Evolutionary conservation across 2,329 filamentous ascomycete genomes (phyloP), one percentile per base, ranked within the genome.

Genomic region (Furcasterigmium furcatum): DNA sequence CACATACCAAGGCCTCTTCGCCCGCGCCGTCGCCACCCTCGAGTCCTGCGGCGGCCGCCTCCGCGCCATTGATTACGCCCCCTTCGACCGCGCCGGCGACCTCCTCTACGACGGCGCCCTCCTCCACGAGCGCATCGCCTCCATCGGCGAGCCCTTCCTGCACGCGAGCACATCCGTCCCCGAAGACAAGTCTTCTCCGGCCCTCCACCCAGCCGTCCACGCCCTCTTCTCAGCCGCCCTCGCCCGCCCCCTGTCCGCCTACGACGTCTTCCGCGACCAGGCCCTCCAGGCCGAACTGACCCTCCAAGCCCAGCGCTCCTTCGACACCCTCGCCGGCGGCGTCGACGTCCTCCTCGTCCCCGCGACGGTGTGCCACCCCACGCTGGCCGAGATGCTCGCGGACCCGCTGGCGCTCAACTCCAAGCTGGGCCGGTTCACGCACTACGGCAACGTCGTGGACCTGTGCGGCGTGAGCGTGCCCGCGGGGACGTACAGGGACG

Each of bases 381-480:
- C 67, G 1, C 66, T 78, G 8, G 59, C 64, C 22, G 69, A 74
- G 46, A 68, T 79, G 50, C 62, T 70, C 8, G 61, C 58, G 4
- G 72, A 79, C 48, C 75, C 75, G 1, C 64, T 79, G 24, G 57
- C 52, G 24, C 64, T 70, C 52, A 79, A 79, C 18, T 19, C 36
- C 4, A 38, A n/a, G 19, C 18, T 38, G 12, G 36, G 36, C 19
- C 21, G 20, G 50, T 80, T 77, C 49, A 77, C 76, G 3, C 76
- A 80, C 52, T 77, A 69, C 52, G 78, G 64, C 4, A 82, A 82
- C 50, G 72, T 82, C 19, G 59, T 82, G 9, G 78, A 82, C 56
- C 58, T 81, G 19, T 75, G 72, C 52, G 74, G 66, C 4, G 54
- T 74, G n/a, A 67, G 67, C 9, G 67, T 79, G 25, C 71, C 72